phyloP scores from a whole-genome alignment of 257 asterid genomes.

The Lycium ferocissimum region DNA sequence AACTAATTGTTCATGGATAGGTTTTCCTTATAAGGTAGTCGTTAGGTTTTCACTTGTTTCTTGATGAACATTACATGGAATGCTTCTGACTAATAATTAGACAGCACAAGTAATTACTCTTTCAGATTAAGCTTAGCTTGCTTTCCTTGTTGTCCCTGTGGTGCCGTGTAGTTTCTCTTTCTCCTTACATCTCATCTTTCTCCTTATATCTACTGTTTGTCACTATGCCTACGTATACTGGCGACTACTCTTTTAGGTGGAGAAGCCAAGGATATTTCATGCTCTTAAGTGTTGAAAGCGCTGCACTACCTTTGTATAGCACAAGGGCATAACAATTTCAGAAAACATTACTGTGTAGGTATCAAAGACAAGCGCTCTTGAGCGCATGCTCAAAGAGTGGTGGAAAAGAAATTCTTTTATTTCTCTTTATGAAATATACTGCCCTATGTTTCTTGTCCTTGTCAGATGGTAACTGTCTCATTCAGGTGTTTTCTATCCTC shows the following conservation, averaged over 20 bases:
- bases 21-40: neutral
- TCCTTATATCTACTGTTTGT: neutral
- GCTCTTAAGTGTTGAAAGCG: neutral
- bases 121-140: neutral
- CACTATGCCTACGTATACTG: neutral
- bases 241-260: neutral
- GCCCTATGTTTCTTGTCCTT: conserved; percentile 9
- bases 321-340: neutral
- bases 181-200: neutral
- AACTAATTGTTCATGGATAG: neutral
- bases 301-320: neutral
- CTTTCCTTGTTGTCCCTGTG: neutral
- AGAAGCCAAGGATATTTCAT: neutral
- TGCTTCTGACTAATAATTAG: neutral
- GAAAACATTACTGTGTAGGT: neutral
- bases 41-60: neutral
- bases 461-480: neutral
- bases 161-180: neutral
- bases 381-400: conserved; percentile 9
- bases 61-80: neutral
- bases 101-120: neutral
- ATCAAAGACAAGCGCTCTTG: neutral
- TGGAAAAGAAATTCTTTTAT: neutral
- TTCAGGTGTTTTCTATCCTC: neutral
- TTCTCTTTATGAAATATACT: neutral